These are phyloP conservation scores for Chalciporus chontae DNA, from an alignment of 768 basidiomycete species.

Conservation along the genomic window DNA sequence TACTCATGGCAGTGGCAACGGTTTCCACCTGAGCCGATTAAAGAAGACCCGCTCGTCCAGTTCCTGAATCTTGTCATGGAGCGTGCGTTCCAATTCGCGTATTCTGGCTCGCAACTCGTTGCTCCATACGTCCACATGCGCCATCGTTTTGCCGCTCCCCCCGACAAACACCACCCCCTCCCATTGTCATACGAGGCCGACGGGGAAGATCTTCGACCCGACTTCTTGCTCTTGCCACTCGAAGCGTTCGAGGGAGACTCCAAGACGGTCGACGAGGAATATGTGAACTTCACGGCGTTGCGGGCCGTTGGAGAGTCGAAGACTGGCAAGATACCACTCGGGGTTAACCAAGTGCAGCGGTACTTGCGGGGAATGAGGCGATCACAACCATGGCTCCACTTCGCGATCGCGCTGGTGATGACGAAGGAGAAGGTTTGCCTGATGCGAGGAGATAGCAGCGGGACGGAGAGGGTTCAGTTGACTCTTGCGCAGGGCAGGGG, in stretches of 20 bases:
- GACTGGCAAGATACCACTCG: background rate
- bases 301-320: slow-evolving; percentile 9
- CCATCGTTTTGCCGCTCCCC: slow-evolving; percentile 4
- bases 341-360: slow-evolving; percentile 1
- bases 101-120: background rate
- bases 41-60: slow-evolving; percentile 1
- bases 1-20: slow-evolving; percentile 1
- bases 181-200: slow-evolving; percentile 9
- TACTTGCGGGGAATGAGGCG: slow-evolving; percentile 5
- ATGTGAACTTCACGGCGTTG: slow-evolving; percentile 6
- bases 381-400: slow-evolving; percentile 9
- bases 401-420: slow-evolving; percentile 4
- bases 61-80: slow-evolving; percentile 6
- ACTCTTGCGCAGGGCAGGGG: slow-evolving; percentile 4
- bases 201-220: slow-evolving; percentile 1
- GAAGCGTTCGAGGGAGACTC: slow-evolving; percentile 5
- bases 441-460: slow-evolving; percentile 10
- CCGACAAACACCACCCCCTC: background rate
- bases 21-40: background rate
- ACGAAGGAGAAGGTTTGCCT: background rate
- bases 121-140: background rate
- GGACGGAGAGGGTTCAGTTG: slow-evolving; percentile 8
- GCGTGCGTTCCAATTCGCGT: background rate
- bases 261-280: slow-evolving; percentile 1
- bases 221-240: slow-evolving; percentile 12